These are phyloP conservation scores for Neurospora africana DNA, from an alignment of 495 filamentous ascomycete genomes.

Conservation along the genomic window DNA sequence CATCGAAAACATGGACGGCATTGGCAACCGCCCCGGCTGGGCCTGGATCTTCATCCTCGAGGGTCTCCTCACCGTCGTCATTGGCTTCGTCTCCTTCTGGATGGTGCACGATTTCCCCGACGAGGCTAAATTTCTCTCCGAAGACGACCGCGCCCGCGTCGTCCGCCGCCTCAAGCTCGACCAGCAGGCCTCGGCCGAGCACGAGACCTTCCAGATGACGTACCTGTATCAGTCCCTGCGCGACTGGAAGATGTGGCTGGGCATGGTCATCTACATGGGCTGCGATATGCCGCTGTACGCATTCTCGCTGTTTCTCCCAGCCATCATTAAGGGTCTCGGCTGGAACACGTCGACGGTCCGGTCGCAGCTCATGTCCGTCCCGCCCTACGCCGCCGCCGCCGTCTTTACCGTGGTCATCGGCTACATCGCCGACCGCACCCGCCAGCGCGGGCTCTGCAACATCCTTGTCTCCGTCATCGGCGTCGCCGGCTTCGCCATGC, in stretches of 20 bases:
- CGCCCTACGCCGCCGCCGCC: slow-evolving; percentile 79
- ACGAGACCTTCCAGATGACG: slow-evolving; percentile 65
- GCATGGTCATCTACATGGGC: slow-evolving; percentile 73
- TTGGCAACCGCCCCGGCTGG: slow-evolving; percentile 60
- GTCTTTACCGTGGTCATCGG: slow-evolving; percentile 67
- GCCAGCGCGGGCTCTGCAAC: slow-evolving; percentile 72
- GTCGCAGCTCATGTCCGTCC: slow-evolving; percentile 76
- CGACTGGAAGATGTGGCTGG: slow-evolving; percentile 83
- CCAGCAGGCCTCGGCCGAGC: slow-evolving; percentile 65
- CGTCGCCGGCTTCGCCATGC: slow-evolving; percentile 69
- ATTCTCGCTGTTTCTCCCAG: slow-evolving; percentile 83
- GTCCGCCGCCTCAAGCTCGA: slow-evolving; percentile 62
- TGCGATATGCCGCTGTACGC: slow-evolving; percentile 68
- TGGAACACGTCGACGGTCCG: slow-evolving; percentile 48
- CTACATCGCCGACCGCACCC: slow-evolving; percentile 68
- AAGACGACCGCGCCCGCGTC: slow-evolving; percentile 62
- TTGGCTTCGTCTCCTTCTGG: slow-evolving; percentile 69
- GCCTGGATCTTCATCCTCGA: slow-evolving; percentile 81
- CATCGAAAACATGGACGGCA: slow-evolving; percentile 63
- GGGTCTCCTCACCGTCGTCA: slow-evolving; percentile 62
- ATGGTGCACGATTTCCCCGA: slow-evolving; percentile 87
- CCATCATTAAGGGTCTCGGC: slow-evolving; percentile 68
- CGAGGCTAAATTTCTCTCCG: slow-evolving; percentile 64
- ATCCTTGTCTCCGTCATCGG: slow-evolving; percentile 61
- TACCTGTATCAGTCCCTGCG: slow-evolving; percentile 68